Evolutionary conservation across 306 rosid species (phyloP).

Genomic region (Begonia masoniana): DNA sequence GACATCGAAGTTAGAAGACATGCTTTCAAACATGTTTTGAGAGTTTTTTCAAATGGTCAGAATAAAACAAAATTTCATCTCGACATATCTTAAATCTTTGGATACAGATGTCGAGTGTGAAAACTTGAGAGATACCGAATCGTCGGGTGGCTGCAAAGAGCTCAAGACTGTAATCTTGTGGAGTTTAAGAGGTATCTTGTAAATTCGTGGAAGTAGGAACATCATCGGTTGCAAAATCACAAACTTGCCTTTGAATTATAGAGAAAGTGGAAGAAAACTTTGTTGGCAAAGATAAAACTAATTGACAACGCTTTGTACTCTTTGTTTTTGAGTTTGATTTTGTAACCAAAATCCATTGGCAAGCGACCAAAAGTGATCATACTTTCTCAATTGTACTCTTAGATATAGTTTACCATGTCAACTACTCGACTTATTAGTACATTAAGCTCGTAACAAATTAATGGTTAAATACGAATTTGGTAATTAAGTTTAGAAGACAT

Average conservation of each 20-base stretch:
- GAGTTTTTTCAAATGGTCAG: conserved; percentile 82
- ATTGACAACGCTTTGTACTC: no score
- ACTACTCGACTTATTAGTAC: no score
- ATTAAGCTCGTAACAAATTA: no score
- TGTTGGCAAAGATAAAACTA: conserved; percentile 60
- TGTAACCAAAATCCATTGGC: no score
- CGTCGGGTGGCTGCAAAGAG: conserved; percentile 62
- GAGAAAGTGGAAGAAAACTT: conserved; percentile 81
- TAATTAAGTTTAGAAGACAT: no score
- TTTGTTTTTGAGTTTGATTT: no score
- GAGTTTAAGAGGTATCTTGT: conserved; percentile 83
- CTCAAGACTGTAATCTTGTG: conserved; percentile 67
- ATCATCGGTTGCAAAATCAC: conserved; percentile 67
- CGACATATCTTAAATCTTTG: conserved; percentile 76
- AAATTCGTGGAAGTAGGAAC: conserved; percentile 83
- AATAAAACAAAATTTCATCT: conserved; percentile 59
- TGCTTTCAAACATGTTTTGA: conserved; percentile 66
- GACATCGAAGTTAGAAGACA: conserved; percentile 88
- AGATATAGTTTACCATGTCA: no score
- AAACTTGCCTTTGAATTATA: conserved; percentile 82
- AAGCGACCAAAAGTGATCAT: no score
- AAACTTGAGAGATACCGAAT: conserved; percentile 48
- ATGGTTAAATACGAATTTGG: no score
- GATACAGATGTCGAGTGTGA: conserved; percentile 79
- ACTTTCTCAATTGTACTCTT: no score